Conservation (phyloP, 139 green algal genomes). For the Picochlorum sp. region DNA sequence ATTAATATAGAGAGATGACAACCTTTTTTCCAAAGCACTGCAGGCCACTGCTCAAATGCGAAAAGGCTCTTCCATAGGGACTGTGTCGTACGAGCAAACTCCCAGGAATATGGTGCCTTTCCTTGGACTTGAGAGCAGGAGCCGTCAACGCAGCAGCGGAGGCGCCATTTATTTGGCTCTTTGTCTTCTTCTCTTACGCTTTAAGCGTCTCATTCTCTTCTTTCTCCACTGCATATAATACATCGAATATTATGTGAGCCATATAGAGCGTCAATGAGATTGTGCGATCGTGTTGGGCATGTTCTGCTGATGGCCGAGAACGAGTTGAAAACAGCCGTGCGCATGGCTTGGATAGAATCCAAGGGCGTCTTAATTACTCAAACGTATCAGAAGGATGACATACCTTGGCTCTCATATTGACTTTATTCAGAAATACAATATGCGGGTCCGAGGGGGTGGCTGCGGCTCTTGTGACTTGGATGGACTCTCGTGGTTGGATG, state of each 20-base stretch:
- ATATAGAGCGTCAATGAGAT: no score
- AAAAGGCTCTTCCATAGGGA: background rate
- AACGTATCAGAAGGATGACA: background rate
- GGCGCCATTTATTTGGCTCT: slow-evolving; percentile 3
- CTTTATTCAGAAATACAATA: background rate
- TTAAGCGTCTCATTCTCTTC: slow-evolving; percentile 7
- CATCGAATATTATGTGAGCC: background rate
- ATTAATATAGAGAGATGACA: background rate
- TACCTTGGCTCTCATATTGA: slow-evolving; percentile 6
- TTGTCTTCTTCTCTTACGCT: slow-evolving; percentile 9
- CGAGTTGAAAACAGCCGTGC: no score
- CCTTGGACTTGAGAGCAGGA: no score
- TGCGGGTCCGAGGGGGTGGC: no score
- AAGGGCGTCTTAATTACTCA: background rate
- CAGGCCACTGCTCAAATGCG: background rate
- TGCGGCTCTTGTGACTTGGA: no score
- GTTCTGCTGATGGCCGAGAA: no score
- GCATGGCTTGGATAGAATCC: background rate
- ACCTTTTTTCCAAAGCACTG: background rate
- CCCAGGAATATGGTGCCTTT: no score
- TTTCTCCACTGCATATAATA: slow-evolving; percentile 7
- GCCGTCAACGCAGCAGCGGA: no score
- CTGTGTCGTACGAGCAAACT: no score
- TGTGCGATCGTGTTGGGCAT: no score
- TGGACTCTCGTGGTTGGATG: no score